Evolutionary conservation across 306 rosid genomes (phyloP), one percentile per base, ranked within the genome.

Genomic region (Lithocarpus polystachyus): DNA sequence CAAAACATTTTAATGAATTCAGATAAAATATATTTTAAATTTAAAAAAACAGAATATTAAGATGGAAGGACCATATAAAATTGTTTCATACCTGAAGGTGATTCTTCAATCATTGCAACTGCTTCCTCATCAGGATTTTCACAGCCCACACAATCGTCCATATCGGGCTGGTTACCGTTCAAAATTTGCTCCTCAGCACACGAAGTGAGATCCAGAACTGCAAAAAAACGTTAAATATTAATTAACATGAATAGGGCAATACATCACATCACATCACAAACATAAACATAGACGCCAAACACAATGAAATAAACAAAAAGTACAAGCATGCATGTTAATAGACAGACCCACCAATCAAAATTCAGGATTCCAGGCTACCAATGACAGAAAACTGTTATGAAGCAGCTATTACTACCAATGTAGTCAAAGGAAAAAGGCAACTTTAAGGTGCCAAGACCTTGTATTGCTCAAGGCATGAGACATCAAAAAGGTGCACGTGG

Each of bases 31-130:
- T 29, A 5, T 15, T 61, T 29, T 61, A 13, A 65, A 28, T 26
- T 22, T 6, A 6, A 5, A 28, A 31, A 29, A 33, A 19, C 17
- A 68, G 1, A 19, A 35, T 17, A 68, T 19, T 6, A 24, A 51
- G 45, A 71, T 11, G 43, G 20, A 57, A 56, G 65, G 70, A 77
- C 75, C 61, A 80, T 12, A 54, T 12, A 55, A 80, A 53, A 79
- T 55, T 23, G 53, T 28, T 20, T 71, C 8, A 62, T 82, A 96
- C 99, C 99, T 57, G 97, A 88, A 81, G 86, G 91, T 12, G 80
- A 75, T 76, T 96, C 98, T 85, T 96, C 98, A 77, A 87, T 83
- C 97, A 93, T 91, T 4, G 90, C 97, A 84, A 82, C 93, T 31
- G 85, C 81, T 72, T 96, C 98, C 83, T 91, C 98, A 31, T 93